phyloP scores from a whole-genome alignment of 345 rosid genomes.

The Corymbia maculata region DNA sequence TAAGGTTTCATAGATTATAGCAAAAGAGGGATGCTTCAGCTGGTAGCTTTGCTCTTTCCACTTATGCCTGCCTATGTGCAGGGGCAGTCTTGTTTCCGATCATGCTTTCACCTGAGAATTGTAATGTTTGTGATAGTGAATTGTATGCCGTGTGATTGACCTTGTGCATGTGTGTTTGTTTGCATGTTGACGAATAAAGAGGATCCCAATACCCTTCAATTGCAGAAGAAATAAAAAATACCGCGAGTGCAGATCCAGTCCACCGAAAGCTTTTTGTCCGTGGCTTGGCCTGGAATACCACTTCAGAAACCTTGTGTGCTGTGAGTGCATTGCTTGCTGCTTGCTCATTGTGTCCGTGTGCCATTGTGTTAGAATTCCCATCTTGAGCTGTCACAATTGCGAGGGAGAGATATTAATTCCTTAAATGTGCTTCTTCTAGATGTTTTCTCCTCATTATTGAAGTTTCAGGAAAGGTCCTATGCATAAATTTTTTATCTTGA shows the following conservation, averaged over 20 bases:
- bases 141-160: constrained; percentile 62
- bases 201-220: constrained; percentile 67
- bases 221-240: constrained; percentile 67
- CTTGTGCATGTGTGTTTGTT: constrained; percentile 39
- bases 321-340: constrained; percentile 57
- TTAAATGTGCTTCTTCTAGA: not conserved
- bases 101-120: not conserved
- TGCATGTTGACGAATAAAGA: constrained; percentile 70
- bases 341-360: constrained; percentile 38
- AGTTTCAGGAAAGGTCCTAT: too few relatives aligned
- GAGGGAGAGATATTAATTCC: not conserved
- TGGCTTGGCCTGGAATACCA: constrained; percentile 74
- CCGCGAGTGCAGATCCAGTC: constrained; percentile 57
- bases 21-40: not conserved
- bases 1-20: not conserved
- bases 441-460: not conserved
- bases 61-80: not conserved
- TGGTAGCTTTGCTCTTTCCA: not conserved
- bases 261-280: constrained; percentile 77
- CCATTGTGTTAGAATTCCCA: constrained; percentile 7
- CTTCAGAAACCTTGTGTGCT: constrained; percentile 68
- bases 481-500: not conserved
- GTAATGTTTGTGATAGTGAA: constrained; percentile 4
- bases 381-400: not conserved
- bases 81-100: not conserved